A percentile compares a stretch with the other conserved stretches of the same genome.
Conservation (phyloP, 2,329 filamentous ascomycete genomes). For the Phyllachora maydis region DNA sequence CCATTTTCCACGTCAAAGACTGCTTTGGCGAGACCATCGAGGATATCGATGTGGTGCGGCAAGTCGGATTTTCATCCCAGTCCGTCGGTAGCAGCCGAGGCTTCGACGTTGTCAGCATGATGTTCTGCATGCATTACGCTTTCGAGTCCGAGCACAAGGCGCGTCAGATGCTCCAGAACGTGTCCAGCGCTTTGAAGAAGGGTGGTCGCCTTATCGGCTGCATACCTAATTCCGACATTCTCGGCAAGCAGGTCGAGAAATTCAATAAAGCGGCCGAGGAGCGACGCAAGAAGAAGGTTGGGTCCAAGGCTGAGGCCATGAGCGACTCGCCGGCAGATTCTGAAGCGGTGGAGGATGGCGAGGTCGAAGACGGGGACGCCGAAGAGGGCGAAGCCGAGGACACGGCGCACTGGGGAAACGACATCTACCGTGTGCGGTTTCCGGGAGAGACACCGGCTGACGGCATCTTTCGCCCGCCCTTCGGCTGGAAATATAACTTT, state of each 20-base stretch:
- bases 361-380: slow-evolving; percentile 7
- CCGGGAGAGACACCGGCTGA: slow-evolving; percentile 64
- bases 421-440: slow-evolving; percentile 80
- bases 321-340: slow-evolving; percentile 8
- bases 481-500: slow-evolving; percentile 96
- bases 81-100: slow-evolving; percentile 53
- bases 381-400: slow-evolving; percentile 32
- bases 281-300: slow-evolving; percentile 14
- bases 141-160: slow-evolving; percentile 87
- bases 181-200: slow-evolving; percentile 76
- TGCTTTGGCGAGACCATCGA: slow-evolving; percentile 75
- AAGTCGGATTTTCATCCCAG: slow-evolving; percentile 73
- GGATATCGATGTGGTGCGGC: slow-evolving; percentile 58
- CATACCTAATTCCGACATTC: slow-evolving; percentile 91
- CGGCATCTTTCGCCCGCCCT: slow-evolving; percentile 82
- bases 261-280: slow-evolving; percentile 38
- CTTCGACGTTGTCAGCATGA: slow-evolving; percentile 94
- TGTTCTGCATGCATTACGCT: slow-evolving; percentile 99
- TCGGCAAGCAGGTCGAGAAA: slow-evolving; percentile 56
- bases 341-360: slow-evolving; percentile 3
- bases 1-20: slow-evolving; percentile 76
- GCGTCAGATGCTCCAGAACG: slow-evolving; percentile 80
- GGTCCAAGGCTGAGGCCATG: no score
- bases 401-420: slow-evolving; percentile 75
- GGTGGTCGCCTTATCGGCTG: slow-evolving; percentile 86